Evolutionary conservation across 805 yeast genomes (phyloP).

Genomic region (Jamesozyma jinghongensis): DNA sequence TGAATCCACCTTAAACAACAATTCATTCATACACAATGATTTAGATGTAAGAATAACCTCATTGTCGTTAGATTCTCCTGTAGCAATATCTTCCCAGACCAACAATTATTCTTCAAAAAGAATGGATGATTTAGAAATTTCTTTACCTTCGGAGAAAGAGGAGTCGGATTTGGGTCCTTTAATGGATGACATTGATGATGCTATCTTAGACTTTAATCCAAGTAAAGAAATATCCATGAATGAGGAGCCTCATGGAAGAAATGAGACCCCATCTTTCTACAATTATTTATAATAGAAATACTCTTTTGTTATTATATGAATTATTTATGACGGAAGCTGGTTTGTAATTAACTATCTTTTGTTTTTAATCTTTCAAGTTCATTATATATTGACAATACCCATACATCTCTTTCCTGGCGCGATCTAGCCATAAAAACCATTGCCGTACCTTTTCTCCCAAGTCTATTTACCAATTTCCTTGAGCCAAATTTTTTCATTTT

Average conservation of each 20-base stretch:
- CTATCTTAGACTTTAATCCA: conserved; percentile 10
- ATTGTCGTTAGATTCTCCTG: not conserved
- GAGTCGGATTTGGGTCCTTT: conserved; percentile 6
- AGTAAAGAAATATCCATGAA: not conserved
- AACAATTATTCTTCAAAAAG: no score
- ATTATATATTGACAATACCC: conserved; percentile 48
- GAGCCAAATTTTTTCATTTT: no score
- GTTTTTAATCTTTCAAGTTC: conserved; percentile 29
- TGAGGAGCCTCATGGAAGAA: not conserved
- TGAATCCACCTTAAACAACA: not conserved
- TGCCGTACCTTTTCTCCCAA: conserved; percentile 60
- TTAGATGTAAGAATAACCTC: not conserved
- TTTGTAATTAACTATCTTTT: no score
- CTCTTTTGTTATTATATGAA: not conserved
- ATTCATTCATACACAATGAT: conserved; percentile 1
- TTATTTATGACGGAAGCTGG: no score
- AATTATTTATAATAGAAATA: not conserved
- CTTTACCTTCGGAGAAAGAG: conserved; percentile 1
- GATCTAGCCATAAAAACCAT: conserved; percentile 76
- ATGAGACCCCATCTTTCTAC: not conserved
- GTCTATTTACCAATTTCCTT: conserved; percentile 25
- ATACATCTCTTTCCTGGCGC: conserved; percentile 69
- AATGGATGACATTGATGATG: conserved; percentile 12
- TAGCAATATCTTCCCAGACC: no score
- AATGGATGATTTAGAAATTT: no score